Evolutionary conservation across 768 basidiomycete genomes (phyloP).

Genomic region (Daedalea quercina): DNA sequence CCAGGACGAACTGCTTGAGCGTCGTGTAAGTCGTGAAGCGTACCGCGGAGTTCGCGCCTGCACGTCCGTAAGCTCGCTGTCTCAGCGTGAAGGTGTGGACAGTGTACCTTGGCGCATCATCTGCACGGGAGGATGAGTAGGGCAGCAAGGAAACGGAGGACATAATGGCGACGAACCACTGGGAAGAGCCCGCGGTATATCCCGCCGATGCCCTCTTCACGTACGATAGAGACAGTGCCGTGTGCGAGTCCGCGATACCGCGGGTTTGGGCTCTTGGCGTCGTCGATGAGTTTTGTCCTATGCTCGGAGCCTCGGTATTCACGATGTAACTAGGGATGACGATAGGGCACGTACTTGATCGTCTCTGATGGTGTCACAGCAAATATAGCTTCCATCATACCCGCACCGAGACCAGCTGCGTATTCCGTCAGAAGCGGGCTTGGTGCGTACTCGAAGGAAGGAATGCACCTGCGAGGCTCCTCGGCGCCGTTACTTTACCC

Average conservation of each 20-base stretch:
- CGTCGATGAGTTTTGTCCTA: slow-evolving; percentile 96
- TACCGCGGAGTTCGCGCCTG: slow-evolving; percentile 84
- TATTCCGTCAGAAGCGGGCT: neutral
- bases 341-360: slow-evolving; percentile 68
- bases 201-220: slow-evolving; percentile 77
- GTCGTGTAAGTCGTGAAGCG: slow-evolving; percentile 94
- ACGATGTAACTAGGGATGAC: neutral
- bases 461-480: slow-evolving; percentile 67
- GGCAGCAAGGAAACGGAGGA: neutral
- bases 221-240: slow-evolving; percentile 73
- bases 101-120: slow-evolving; percentile 84
- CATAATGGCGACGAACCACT: slow-evolving; percentile 67
- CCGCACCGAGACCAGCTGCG: slow-evolving; percentile 76
- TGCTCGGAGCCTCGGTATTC: neutral
- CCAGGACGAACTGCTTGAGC: slow-evolving; percentile 88
- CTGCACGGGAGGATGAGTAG: slow-evolving; percentile 30
- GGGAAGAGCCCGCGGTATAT: slow-evolving; percentile 91
- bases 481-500: slow-evolving; percentile 87
- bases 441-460: neutral
- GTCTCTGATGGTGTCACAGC: slow-evolving; percentile 98
- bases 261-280: slow-evolving; percentile 79
- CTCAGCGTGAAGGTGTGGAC: neutral
- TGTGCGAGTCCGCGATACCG: slow-evolving; percentile 84
- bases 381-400: slow-evolving; percentile 86
- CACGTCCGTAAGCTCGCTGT: neutral